phyloP scores from a whole-genome alignment of 1,284 basidiomycete species.

The Moesziomyces aphidis region DNA sequence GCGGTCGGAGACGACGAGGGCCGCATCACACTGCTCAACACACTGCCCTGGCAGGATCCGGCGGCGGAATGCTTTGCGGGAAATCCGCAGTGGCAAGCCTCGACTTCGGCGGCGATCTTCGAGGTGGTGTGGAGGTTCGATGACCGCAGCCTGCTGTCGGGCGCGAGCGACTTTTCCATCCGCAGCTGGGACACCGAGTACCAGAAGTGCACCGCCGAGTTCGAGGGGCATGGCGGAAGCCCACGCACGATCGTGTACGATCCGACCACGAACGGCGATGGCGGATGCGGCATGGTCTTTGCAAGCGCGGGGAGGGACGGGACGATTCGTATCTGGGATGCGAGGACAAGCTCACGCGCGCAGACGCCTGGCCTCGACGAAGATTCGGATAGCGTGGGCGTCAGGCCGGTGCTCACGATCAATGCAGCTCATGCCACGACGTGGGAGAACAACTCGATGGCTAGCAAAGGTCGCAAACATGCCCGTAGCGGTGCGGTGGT shows the following conservation, averaged over 20 bases:
- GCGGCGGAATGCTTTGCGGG: conserved; percentile 10
- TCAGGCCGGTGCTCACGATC: conserved; percentile 53
- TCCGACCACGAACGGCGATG: conserved; percentile 44
- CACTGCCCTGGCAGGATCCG: conserved; percentile 33
- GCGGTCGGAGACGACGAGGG: conserved; percentile 66
- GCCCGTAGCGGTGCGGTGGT: conserved; percentile 1
- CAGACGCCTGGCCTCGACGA: not conserved
- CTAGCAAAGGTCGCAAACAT: conserved; percentile 9
- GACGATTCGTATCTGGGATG: conserved; percentile 61
- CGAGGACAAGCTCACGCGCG: conserved; percentile 23
- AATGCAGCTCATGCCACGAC: conserved; percentile 49
- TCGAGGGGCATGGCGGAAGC: conserved; percentile 53
- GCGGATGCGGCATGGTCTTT: conserved; percentile 51
- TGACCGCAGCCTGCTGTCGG: conserved; percentile 54
- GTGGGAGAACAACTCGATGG: not conserved
- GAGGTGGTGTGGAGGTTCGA: conserved; percentile 61
- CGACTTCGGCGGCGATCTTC: conserved; percentile 50
- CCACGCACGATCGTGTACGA: conserved; percentile 62
- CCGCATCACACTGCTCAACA: conserved; percentile 60
- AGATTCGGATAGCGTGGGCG: conserved; percentile 3
- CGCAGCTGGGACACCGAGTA: conserved; percentile 62
- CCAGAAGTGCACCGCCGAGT: conserved; percentile 39
- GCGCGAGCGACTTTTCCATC: conserved; percentile 60
- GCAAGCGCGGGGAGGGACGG: conserved; percentile 64
- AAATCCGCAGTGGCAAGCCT: conserved; percentile 36